Evolutionary conservation across 345 rosid species (phyloP).

Genomic region (Cardiospermum halicacabum): DNA sequence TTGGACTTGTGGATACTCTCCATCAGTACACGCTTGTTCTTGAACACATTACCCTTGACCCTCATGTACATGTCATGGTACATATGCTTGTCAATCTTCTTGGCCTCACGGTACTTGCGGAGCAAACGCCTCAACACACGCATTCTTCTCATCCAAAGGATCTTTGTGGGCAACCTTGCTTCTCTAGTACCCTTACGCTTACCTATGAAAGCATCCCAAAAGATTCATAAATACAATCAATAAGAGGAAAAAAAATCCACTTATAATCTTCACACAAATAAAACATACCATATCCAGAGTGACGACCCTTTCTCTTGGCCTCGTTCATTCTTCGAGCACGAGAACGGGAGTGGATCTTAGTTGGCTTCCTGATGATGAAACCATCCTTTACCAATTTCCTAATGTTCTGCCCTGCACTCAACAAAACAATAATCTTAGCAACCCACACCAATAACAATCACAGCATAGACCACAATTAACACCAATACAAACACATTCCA

Average conservation of each 20-base stretch:
- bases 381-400: slow-evolving; percentile 83
- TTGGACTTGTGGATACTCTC: slow-evolving; percentile 73
- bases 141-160: slow-evolving; percentile 76
- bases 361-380: slow-evolving; percentile 68
- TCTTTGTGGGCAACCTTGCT: slow-evolving; percentile 72
- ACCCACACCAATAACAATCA: background rate
- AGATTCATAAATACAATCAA: background rate
- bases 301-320: slow-evolving; percentile 76
- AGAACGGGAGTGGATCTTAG: slow-evolving; percentile 77
- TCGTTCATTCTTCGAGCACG: slow-evolving; percentile 70
- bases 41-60: slow-evolving; percentile 72
- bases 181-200: slow-evolving; percentile 79
- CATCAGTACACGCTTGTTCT: slow-evolving; percentile 79
- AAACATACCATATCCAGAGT: slow-evolving; percentile 65
- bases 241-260: background rate
- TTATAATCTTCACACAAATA: background rate
- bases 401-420: slow-evolving; percentile 58
- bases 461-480: background rate
- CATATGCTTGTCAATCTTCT: slow-evolving; percentile 80
- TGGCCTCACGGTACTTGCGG: slow-evolving; percentile 54
- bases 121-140: slow-evolving; percentile 62
- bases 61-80: slow-evolving; percentile 89
- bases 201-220: slow-evolving; percentile 30
- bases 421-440: no score
- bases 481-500: background rate